Percentiles rank a stretch among this genome's conserved stretches.
These are phyloP conservation scores for Corymbia citriodora DNA, from an alignment of 441 rosid genomes.

Conservation along the genomic window DNA sequence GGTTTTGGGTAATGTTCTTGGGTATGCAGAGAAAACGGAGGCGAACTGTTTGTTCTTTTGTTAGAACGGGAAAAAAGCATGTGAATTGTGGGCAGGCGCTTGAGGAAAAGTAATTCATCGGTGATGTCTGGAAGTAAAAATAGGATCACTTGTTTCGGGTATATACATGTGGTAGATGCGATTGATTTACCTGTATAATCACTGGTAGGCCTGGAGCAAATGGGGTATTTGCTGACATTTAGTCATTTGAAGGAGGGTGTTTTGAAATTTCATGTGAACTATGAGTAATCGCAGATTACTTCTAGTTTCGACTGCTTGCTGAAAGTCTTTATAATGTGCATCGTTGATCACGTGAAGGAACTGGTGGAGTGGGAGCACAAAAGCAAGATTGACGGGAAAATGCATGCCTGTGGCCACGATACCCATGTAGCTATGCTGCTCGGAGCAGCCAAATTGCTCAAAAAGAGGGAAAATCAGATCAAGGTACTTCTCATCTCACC, in stretches of 20 bases:
- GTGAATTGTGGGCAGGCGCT: not conserved
- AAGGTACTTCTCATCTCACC: slow-evolving; percentile 7
- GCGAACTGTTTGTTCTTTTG: not conserved
- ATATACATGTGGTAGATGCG: not conserved
- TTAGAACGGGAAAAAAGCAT: not conserved
- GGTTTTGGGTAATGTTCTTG: not conserved
- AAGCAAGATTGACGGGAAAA: slow-evolving; percentile 9
- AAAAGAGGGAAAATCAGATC: slow-evolving; percentile 7
- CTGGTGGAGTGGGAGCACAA: slow-evolving; percentile 14
- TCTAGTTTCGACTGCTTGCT: not conserved
- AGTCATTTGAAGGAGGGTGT: not conserved
- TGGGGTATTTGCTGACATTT: not conserved
- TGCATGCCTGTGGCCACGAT: slow-evolving; percentile 23
- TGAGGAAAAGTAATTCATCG: not conserved
- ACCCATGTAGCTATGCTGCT: slow-evolving; percentile 17
- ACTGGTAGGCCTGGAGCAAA: not conserved
- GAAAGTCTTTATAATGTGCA: not conserved
- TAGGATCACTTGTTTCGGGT: not conserved
- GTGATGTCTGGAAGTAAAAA: not conserved
- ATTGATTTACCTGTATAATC: not conserved
- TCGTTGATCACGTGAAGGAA: not conserved
- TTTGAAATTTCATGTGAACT: not conserved
- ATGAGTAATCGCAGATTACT: not conserved
- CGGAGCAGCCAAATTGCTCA: slow-evolving; percentile 27
- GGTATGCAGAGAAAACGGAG: not conserved